These are phyloP conservation scores for Pistacia integerrima DNA, from an alignment of 345 rosid species.

Conservation along the genomic window DNA sequence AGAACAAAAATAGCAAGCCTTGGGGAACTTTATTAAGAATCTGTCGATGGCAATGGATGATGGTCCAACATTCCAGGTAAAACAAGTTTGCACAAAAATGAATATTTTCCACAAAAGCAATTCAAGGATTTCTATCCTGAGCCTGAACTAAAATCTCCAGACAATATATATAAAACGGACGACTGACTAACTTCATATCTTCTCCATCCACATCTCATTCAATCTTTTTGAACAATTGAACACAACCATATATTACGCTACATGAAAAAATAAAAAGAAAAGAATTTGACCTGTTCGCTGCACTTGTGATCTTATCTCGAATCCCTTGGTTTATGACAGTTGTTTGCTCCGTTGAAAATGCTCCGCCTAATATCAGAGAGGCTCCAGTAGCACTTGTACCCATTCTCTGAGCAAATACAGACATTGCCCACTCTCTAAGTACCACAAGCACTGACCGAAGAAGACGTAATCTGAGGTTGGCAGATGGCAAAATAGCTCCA, in stretches of 20 bases:
- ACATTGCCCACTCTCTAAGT: constrained; percentile 94
- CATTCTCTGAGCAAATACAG: constrained; percentile 75
- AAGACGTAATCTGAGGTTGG: constrained; percentile 78
- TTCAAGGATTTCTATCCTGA: neutral
- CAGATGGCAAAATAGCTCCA: constrained; percentile 76
- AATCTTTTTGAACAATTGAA: neutral
- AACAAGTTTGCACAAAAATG: too few relatives aligned
- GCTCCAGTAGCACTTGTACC: constrained; percentile 67
- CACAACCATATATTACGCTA: neutral
- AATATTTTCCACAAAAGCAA: too few relatives aligned
- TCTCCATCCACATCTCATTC: neutral
- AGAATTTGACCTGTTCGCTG: constrained; percentile 75
- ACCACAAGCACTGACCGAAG: constrained; percentile 76
- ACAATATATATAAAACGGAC: neutral
- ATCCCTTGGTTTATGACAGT: constrained; percentile 68
- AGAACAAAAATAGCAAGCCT: too few relatives aligned
- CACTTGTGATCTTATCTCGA: constrained; percentile 84
- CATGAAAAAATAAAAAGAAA: neutral
- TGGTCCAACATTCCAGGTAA: neutral
- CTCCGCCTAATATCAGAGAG: constrained; percentile 66
- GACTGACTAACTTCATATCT: neutral
- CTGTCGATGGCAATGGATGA: neutral
- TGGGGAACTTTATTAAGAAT: neutral
- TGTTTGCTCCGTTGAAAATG: constrained; percentile 59
- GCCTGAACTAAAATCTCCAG: neutral